Evolutionary conservation across 78 protist species (phyloP), one percentile per base, ranked within the genome.

Genomic region (Polysphondylium violaceum): DNA sequence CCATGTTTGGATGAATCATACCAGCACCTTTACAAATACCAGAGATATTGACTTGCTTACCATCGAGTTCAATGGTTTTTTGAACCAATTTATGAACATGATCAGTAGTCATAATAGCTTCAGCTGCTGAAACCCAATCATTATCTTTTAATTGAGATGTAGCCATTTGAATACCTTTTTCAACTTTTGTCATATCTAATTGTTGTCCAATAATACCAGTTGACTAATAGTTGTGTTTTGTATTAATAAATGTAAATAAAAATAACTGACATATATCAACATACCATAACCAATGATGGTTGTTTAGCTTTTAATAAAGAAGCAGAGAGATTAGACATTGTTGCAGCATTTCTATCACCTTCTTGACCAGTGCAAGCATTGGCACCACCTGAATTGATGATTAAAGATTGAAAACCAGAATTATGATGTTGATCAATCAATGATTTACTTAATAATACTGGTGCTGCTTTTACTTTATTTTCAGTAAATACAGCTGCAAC

Each of bases 11-110:
- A 53, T 79, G 88, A 69, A 94, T 94, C 96, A 94, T 94, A 56
- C 96, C 96, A n/a, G 92, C 93, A 63, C 96, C 96, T 78, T 94
- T 94, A 47, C 94, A 76, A 41, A 94, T 78, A 68, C 96, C 96
- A 7, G 81, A 44, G 2, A 94, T 25, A 55, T 71, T 59, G 0
- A 85, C 73, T 31, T 56, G 55, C 23, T 43, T 50, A 21, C 86
- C 86, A 59, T 56, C 29, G 2, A 19, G n/a, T 44, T 16, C 43
- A 33, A 87, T 2, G 5, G 73, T 55, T 27, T 51, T 69, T 59
- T 83, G 91, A 14, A 63, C 43, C 29, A 83, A 58, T 58, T 83
- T 83, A 55, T 67, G 91, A 58, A 83, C 91, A 44, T 71, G 67
- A 72, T 93, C 96, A 9, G 96, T 93, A 53, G 96, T 93, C 96